These are phyloP conservation scores for Alternaria consortialis DNA, from an alignment of 2,329 filamentous ascomycete genomes.

Conservation along the genomic window DNA sequence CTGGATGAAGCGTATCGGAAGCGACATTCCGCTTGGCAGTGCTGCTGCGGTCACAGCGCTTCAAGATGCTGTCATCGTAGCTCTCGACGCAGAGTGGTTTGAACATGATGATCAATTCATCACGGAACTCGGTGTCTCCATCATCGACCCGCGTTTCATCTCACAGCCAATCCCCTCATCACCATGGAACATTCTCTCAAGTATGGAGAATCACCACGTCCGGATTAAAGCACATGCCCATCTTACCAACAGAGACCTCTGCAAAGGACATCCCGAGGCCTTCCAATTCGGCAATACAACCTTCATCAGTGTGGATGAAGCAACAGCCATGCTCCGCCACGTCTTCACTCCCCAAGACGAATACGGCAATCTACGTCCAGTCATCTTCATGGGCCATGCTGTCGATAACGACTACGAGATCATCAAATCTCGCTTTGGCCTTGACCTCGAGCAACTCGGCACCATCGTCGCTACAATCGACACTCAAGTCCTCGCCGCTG, in stretches of 20 bases:
- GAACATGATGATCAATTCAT: constrained; percentile 18
- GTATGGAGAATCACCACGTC: constrained; percentile 18
- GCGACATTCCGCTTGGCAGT: background rate
- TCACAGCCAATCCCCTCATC: background rate
- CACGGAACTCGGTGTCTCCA: constrained; percentile 28
- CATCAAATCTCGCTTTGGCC: constrained; percentile 23
- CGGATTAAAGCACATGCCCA: constrained; percentile 29
- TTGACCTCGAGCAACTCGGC: constrained; percentile 22
- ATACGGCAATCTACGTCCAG: constrained; percentile 1
- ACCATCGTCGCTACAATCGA: constrained; percentile 28
- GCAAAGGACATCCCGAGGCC: constrained; percentile 17
- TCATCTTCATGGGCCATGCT: constrained; percentile 36
- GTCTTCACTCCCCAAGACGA: constrained; percentile 8
- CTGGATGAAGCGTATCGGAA: background rate
- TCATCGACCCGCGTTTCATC: constrained; percentile 14
- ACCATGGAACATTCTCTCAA: background rate
- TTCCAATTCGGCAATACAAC: constrained; percentile 30
- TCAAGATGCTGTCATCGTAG: constrained; percentile 23
- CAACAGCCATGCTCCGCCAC: constrained; percentile 8
- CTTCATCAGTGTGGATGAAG: constrained; percentile 19
- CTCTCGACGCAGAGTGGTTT: constrained; percentile 30
- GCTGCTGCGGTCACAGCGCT: background rate
- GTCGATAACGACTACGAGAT: constrained; percentile 24
- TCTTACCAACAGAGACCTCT: constrained; percentile 22
- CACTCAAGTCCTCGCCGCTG: constrained; percentile 27